Evolutionary conservation across 1,284 basidiomycete species (phyloP).

Genomic region (Pseudozyma hubeiensis): DNA sequence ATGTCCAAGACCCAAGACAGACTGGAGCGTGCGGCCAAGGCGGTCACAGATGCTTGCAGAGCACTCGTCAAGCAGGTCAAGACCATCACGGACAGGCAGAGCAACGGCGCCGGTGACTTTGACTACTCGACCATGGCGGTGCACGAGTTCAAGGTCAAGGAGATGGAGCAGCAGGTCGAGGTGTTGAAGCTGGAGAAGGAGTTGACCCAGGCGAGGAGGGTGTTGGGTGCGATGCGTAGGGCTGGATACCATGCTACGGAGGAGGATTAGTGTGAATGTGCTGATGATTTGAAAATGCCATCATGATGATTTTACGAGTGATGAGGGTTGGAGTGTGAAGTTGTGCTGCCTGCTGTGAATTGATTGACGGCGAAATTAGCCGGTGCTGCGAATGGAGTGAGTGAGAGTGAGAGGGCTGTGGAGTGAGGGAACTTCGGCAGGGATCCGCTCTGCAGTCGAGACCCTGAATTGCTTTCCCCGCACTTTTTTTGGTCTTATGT

Average conservation of each 20-base stretch:
- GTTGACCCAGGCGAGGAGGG: constrained; percentile 72
- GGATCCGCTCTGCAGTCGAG: not conserved
- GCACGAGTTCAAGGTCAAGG: constrained; percentile 88
- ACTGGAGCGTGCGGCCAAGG: constrained; percentile 94
- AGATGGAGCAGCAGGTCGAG: constrained; percentile 98
- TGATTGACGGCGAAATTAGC: too few relatives aligned
- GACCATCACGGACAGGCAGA: constrained; percentile 86
- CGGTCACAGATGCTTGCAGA: constrained; percentile 98
- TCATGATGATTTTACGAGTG: too few relatives aligned
- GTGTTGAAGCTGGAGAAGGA: constrained; percentile 97
- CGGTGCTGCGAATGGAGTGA: too few relatives aligned
- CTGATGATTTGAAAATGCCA: not conserved
- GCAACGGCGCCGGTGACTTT: constrained; percentile 78
- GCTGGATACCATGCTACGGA: constrained; percentile 66
- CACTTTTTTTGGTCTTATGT: not conserved
- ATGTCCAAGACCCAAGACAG: constrained; percentile 99
- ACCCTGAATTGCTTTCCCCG: constrained; percentile 3
- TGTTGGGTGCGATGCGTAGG: constrained; percentile 66
- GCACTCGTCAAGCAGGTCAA: constrained; percentile 97
- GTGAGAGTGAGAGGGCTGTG: not conserved
- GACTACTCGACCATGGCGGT: constrained; percentile 93
- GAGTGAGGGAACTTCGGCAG: not conserved
- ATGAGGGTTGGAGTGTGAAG: too few relatives aligned
- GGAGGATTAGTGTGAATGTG: constrained; percentile 37
- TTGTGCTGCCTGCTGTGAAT: too few relatives aligned